Evolutionary conservation across 2,329 filamentous ascomycete species (phyloP).

Genomic region (Sclerotinia trifoliorum): DNA sequence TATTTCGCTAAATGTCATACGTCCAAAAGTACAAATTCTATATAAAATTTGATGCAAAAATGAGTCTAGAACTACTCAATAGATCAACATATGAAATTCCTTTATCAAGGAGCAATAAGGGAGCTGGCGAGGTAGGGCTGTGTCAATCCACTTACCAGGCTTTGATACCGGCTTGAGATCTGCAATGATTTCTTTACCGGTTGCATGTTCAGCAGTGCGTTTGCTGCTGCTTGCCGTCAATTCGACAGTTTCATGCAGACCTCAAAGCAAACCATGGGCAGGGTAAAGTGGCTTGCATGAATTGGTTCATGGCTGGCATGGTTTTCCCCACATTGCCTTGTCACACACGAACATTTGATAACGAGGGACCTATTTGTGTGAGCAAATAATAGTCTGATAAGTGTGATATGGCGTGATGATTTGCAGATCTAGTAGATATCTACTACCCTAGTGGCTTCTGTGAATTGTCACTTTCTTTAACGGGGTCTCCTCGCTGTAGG

Average conservation of each 20-base stretch:
- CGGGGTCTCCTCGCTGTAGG: neutral
- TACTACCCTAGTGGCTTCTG: neutral
- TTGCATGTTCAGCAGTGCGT: neutral
- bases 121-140: neutral
- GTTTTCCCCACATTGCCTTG: neutral
- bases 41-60: neutral
- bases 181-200: neutral
- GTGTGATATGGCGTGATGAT: neutral
- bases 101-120: neutral
- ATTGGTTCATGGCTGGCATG: neutral
- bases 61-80: neutral
- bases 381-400: neutral
- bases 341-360: neutral
- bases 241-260: neutral
- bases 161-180: neutral
- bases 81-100: neutral
- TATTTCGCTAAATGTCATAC: neutral
- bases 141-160: neutral
- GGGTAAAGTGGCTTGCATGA: constrained; percentile 11
- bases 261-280: constrained; percentile 1
- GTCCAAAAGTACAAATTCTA: neutral
- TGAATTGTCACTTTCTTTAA: neutral
- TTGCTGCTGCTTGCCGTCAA: neutral
- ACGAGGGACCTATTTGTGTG: neutral
- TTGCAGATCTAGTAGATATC: neutral